Percentiles rank a stretch among this genome's conserved stretches.
Evolutionary conservation across 2,329 filamentous ascomycete species (phyloP).

Genomic region (Fusarium sp.): DNA sequence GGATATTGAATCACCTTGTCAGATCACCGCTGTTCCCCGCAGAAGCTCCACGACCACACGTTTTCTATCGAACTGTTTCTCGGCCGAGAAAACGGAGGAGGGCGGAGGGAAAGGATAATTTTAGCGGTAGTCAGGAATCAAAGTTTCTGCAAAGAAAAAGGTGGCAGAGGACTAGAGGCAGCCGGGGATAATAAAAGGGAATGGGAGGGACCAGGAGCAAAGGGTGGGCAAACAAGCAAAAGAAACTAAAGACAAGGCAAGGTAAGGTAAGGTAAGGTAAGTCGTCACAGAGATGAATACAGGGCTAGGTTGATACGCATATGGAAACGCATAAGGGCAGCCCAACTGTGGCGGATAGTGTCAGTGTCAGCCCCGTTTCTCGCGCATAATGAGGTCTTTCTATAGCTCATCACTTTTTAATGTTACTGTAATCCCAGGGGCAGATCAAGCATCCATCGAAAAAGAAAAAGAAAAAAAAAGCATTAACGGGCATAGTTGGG

Average conservation of each 20-base stretch:
- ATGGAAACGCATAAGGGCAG: constrained; percentile 36
- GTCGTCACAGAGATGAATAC: constrained; percentile 26
- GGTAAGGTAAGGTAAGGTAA: neutral
- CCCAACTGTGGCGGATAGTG: constrained; percentile 25
- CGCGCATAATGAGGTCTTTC: constrained; percentile 35
- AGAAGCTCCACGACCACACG: constrained; percentile 30
- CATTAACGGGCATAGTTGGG: constrained; percentile 23
- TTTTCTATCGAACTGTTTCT: constrained; percentile 20
- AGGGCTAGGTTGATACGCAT: constrained; percentile 30
- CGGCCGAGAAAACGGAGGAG: constrained; percentile 38
- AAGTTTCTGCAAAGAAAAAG: constrained; percentile 23
- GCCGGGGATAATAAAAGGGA: constrained; percentile 25
- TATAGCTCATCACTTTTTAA: constrained; percentile 30
- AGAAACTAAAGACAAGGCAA: constrained; percentile 5
- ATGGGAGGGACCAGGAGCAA: constrained; percentile 5
- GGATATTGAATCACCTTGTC: constrained; percentile 24
- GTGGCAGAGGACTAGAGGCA: constrained; percentile 29
- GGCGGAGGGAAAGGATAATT: constrained; percentile 13
- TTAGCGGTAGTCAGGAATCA: constrained; percentile 27
- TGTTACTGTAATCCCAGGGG: constrained; percentile 25
- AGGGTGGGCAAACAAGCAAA: constrained; percentile 19
- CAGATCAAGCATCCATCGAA: constrained; percentile 28
- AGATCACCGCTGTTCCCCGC: constrained; percentile 24
- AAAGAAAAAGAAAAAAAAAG: too few relatives aligned
- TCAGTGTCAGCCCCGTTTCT: constrained; percentile 27